These are phyloP conservation scores for Atkinsonella texensis DNA, from an alignment of 2,329 filamentous ascomycete genomes.

Conservation along the genomic window DNA sequence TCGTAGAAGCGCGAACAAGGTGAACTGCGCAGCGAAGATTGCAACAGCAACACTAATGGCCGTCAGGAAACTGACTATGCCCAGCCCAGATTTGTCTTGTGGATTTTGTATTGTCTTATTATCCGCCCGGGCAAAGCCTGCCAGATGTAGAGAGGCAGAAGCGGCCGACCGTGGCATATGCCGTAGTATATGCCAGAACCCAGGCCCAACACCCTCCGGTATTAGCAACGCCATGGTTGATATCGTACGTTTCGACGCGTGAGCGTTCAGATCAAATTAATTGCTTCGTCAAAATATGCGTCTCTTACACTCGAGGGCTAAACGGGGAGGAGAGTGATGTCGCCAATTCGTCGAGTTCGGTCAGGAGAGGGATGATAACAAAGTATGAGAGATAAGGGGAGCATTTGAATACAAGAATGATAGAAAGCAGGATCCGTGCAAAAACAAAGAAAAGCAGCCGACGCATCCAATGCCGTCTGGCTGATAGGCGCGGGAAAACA, in stretches of 20 bases:
- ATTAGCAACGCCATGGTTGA: constrained; percentile 2
- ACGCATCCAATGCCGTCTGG: not conserved
- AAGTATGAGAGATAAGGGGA: not conserved
- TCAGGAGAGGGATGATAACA: not conserved
- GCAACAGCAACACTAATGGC: constrained; percentile 50
- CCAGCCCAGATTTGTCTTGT: constrained; percentile 31
- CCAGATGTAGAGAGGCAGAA: not conserved
- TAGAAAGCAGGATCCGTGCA: not conserved
- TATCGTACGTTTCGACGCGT: not conserved
- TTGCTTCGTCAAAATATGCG: not conserved
- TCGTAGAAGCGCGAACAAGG: constrained; percentile 64
- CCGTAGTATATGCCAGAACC: not conserved
- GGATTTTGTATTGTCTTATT: constrained; percentile 11
- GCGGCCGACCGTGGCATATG: not conserved
- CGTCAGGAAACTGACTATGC: constrained; percentile 42
- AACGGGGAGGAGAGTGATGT: not conserved
- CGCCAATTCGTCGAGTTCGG: not conserved
- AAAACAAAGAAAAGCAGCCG: not conserved
- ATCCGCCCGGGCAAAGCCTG: constrained; percentile 4
- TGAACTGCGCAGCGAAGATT: constrained; percentile 51
- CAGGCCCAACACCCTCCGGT: not conserved
- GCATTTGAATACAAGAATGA: not conserved
- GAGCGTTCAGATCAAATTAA: not conserved
- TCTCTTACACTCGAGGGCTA: not conserved
- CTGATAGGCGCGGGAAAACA: not conserved